A percentile compares a stretch with the other conserved stretches of the same genome.
These are phyloP conservation scores for Aspergillus sojae DNA, from an alignment of 2,329 filamentous ascomycete genomes.

Conservation along the genomic window DNA sequence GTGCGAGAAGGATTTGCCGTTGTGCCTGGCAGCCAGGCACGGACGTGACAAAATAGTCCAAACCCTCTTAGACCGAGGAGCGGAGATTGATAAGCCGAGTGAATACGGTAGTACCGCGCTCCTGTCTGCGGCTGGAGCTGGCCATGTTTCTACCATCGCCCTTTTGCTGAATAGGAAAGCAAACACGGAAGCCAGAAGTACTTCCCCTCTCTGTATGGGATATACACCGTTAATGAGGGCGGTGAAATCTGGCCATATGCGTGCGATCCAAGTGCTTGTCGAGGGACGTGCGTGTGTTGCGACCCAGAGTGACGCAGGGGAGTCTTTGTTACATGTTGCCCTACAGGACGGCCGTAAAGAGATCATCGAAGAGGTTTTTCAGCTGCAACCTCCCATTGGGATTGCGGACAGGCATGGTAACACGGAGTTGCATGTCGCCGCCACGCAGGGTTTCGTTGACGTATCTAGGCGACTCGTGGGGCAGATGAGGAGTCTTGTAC, in stretches of 20 bases:
- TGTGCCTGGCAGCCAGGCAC: neutral
- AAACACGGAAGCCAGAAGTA: neutral
- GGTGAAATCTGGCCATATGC: neutral
- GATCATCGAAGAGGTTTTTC: neutral
- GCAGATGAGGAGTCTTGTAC: neutral
- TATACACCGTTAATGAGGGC: neutral
- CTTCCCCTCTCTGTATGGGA: neutral
- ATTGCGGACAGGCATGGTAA: neutral
- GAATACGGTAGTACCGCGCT: neutral
- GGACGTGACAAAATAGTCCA: neutral
- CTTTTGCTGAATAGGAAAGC: neutral
- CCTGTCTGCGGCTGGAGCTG: neutral
- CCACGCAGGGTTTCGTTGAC: neutral
- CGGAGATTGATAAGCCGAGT: neutral
- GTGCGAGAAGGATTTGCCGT: neutral
- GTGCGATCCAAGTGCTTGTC: neutral
- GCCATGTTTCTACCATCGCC: neutral
- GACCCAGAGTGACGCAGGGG: neutral
- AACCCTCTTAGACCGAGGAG: neutral
- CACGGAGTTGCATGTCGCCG: slow-evolving; percentile 2
- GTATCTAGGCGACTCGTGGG: neutral
- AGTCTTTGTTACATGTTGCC: neutral
- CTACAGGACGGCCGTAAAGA: neutral
- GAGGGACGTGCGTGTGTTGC: neutral
- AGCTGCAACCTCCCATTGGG: neutral